phyloP scores from a whole-genome alignment of 1,284 basidiomycete genomes.

The Ustilago trichophora region DNA sequence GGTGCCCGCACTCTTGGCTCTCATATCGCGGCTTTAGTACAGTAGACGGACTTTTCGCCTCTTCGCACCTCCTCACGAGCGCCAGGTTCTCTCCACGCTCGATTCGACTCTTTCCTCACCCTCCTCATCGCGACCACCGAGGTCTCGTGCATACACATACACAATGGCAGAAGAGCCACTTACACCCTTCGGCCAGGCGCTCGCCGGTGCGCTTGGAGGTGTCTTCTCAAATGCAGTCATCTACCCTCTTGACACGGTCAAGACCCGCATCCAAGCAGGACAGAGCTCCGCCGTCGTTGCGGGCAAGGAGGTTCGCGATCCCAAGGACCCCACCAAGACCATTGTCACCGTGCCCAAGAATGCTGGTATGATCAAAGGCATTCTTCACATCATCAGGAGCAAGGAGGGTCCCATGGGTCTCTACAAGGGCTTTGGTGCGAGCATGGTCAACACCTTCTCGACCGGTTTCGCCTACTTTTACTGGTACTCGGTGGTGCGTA shows the following conservation, averaged over 20 bases:
- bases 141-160: slow-evolving; percentile 6
- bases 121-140: neutral
- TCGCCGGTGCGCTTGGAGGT: slow-evolving; percentile 88
- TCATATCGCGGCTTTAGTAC: too few species aligned
- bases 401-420: slow-evolving; percentile 71
- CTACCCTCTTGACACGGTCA: slow-evolving; percentile 94
- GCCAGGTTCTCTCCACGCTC: too few species aligned
- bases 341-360: slow-evolving; percentile 61
- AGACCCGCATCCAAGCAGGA: slow-evolving; percentile 85
- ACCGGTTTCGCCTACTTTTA: slow-evolving; percentile 98
- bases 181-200: slow-evolving; percentile 89
- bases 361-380: slow-evolving; percentile 58
- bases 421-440: slow-evolving; percentile 95
- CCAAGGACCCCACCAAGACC: slow-evolving; percentile 73
- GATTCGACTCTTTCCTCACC: neutral
- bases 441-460: slow-evolving; percentile 98
- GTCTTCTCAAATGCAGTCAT: slow-evolving; percentile 72
- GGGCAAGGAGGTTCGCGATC: slow-evolving; percentile 67
- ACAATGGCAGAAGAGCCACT: slow-evolving; percentile 70
- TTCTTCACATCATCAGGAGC: slow-evolving; percentile 55
- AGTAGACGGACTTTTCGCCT: too few species aligned
- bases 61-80: too few species aligned
- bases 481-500: slow-evolving; percentile 92
- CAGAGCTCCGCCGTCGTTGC: slow-evolving; percentile 68
- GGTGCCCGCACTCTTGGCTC: too few species aligned